Conservation (phyloP, 495 filamentous ascomycete species). For the Beverwykella pulmonaria region DNA sequence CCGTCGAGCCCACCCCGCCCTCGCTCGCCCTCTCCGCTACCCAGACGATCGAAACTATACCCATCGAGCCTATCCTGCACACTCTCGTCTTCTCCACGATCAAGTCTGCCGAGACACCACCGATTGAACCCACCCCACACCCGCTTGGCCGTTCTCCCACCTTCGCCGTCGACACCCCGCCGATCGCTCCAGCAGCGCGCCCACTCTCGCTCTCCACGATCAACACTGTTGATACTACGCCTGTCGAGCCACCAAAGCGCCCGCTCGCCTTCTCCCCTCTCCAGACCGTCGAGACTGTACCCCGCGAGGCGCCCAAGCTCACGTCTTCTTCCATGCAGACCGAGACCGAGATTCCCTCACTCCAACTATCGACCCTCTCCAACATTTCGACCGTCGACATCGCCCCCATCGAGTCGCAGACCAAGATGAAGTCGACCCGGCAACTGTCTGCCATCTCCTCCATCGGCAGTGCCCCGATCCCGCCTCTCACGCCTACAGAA, state of each 20-base stretch:
- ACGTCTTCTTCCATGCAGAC: neutral
- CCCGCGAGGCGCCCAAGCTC: neutral
- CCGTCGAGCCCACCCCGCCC: neutral
- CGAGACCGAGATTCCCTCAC: neutral
- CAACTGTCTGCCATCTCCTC: too few species aligned
- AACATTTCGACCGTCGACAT: neutral
- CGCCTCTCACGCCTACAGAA: too few species aligned
- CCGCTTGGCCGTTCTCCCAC: too few species aligned
- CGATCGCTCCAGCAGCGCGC: too few species aligned
- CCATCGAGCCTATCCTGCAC: neutral
- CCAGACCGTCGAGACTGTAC: neutral
- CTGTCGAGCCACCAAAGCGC: neutral
- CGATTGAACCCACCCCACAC: neutral
- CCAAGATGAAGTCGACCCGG: neutral
- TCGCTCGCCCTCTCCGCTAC: neutral
- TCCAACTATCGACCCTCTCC: neutral
- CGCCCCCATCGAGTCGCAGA: neutral
- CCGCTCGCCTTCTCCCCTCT: neutral
- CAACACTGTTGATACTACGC: neutral
- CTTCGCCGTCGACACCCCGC: too few species aligned
- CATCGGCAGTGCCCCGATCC: too few species aligned
- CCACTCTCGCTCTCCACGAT: too few species aligned
- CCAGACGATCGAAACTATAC: neutral
- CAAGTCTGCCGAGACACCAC: neutral
- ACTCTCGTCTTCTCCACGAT: neutral